These are phyloP conservation scores for Russula sp. DNA, from an alignment of 768 basidiomycete species.

Conservation along the genomic window DNA sequence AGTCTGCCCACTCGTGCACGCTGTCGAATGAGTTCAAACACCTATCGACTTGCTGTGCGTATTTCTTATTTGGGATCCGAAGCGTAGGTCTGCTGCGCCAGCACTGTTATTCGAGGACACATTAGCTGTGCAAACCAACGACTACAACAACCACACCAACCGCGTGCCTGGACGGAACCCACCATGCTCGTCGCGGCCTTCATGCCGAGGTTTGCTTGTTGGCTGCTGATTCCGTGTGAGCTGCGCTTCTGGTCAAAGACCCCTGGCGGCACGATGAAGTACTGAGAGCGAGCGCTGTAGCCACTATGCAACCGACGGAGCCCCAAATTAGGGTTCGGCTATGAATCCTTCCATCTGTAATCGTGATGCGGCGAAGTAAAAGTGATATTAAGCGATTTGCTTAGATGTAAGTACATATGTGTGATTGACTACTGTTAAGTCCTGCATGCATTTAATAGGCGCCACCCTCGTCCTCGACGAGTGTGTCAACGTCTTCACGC, in stretches of 20 bases:
- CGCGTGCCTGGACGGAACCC: slow-evolving; percentile 50
- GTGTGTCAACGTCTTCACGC: slow-evolving; percentile 12
- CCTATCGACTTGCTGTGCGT: slow-evolving; percentile 86
- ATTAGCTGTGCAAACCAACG: slow-evolving; percentile 6
- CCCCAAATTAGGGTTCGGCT: slow-evolving; percentile 21
- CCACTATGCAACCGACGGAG: neutral
- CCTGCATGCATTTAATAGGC: slow-evolving; percentile 44
- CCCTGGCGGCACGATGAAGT: slow-evolving; percentile 58
- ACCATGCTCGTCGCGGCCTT: slow-evolving; percentile 24
- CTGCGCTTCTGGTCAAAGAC: slow-evolving; percentile 3
- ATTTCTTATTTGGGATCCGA: slow-evolving; percentile 95
- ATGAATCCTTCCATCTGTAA: too few relatives aligned
- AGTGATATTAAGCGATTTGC: neutral
- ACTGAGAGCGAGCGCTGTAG: neutral
- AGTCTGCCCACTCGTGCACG: slow-evolving; percentile 99
- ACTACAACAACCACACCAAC: slow-evolving; percentile 37
- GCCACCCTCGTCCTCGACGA: slow-evolving; percentile 51
- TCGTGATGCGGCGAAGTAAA: too few relatives aligned
- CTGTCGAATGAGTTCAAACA: slow-evolving; percentile 91
- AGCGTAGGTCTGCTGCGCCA: slow-evolving; percentile 54
- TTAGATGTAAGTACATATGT: neutral
- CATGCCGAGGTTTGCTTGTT: neutral
- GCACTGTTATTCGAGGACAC: slow-evolving; percentile 38
- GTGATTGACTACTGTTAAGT: slow-evolving; percentile 10
- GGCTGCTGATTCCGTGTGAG: slow-evolving; percentile 13